Evolutionary conservation across 106 monocot genomes (phyloP), one percentile per base, ranked within the genome.

Genomic region (Dioscorea dumetorum): DNA sequence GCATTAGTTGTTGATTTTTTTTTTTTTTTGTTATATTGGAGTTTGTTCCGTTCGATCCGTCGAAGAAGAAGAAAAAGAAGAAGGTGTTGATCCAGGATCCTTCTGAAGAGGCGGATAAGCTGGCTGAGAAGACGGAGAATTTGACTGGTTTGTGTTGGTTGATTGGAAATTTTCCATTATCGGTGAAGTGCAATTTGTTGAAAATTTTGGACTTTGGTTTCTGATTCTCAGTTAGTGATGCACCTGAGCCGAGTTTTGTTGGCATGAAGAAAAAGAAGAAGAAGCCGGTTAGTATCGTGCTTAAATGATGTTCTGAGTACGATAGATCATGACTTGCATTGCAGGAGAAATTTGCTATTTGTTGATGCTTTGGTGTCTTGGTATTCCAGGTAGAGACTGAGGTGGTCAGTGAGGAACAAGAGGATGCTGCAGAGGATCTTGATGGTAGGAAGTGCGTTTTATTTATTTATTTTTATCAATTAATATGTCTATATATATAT

Each of bases 181-280:
- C 18, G 19, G 5, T 54, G 19, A 13, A 54, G 54, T 54, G 18
- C 19, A 19, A 4, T 54, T 54, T 54, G 19, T 16, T 54, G 5
- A 54, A 54, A 16, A 8, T 2, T 54, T 19, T 54, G 4, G 15
- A 2, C 2, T 54, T 18, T 18, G 5, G 54, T 18, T 54, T 54
- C 41, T 41, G 41, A 13, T 16, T 21, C 35, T 17, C 73, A 87
- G 91, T 88, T 70, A 69, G 75, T 72, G 91, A 91, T 41, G 69
- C 65, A 0, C 57, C 71, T 15, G 92, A 97, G 63, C 68, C 81
- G 53, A 82, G 59, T 66, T 97, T 97, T 80, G 76, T 49, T 78
- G 97, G 92, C 48, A 62, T 78, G 88, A 97, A 97, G 87, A 92
- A 97, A 57, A 97, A 97, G 82, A 97, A 97, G 68, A 97, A 91